These are phyloP conservation scores for Nakazawaea populi DNA, from an alignment of 805 yeast species.

Conservation along the genomic window DNA sequence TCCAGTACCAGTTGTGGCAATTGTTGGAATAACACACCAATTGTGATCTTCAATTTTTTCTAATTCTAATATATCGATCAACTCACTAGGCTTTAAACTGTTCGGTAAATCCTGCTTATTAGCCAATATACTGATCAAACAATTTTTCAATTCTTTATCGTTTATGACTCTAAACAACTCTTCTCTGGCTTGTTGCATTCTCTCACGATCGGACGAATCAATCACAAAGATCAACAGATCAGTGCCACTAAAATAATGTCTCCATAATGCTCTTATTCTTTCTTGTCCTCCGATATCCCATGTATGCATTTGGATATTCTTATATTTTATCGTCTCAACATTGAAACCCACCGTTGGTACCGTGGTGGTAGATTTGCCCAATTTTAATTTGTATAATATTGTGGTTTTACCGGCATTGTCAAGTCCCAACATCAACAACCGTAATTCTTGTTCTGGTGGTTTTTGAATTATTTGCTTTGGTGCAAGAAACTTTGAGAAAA, in stretches of 20 bases:
- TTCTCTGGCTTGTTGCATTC: conserved; percentile 72
- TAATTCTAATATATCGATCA: conserved; percentile 68
- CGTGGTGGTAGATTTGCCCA: conserved; percentile 69
- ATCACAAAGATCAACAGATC: conserved; percentile 88
- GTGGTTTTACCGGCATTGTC: conserved; percentile 94
- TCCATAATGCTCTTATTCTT: conserved; percentile 86
- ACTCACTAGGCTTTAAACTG: conserved; percentile 72
- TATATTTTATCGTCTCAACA: conserved; percentile 79
- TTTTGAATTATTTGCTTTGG: not conserved
- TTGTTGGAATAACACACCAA: conserved; percentile 90
- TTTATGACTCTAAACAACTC: conserved; percentile 74
- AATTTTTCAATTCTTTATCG: conserved; percentile 80
- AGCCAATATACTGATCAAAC: conserved; percentile 78
- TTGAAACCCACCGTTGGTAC: conserved; percentile 95
- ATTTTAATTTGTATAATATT: conserved; percentile 74
- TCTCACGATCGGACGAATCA: conserved; percentile 67
- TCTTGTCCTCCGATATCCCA: conserved; percentile 98
- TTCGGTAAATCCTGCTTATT: conserved; percentile 78
- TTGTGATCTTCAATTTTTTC: conserved; percentile 56
- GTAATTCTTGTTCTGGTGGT: conserved; percentile 21
- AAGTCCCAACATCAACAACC: conserved; percentile 84
- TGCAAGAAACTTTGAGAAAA: conserved; percentile 4
- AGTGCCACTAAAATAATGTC: conserved; percentile 92
- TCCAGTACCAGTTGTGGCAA: conserved; percentile 88
- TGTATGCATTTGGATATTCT: conserved; percentile 77